Conservation (phyloP, 2,329 filamentous ascomycete genomes). For the Pestalotiopsis sp. region DNA sequence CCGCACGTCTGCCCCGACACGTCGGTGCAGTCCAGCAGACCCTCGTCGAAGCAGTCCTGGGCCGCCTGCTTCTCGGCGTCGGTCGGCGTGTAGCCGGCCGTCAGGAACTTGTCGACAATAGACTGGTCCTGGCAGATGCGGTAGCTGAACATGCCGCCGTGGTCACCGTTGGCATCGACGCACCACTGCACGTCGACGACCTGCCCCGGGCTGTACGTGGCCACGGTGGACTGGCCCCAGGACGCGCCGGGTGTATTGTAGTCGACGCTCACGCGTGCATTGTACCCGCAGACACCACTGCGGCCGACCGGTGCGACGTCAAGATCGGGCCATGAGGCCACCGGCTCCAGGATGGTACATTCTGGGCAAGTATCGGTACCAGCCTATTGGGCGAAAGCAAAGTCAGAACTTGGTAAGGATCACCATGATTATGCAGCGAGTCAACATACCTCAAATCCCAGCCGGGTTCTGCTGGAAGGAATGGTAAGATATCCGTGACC, state of each 20-base stretch:
- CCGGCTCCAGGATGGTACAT: slow-evolving; percentile 57
- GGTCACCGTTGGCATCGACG: slow-evolving; percentile 58
- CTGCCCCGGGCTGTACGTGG: slow-evolving; percentile 47
- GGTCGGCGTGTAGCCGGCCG: slow-evolving; percentile 49
- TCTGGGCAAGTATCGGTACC: slow-evolving; percentile 55
- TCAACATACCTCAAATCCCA: slow-evolving; percentile 43
- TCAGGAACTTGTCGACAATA: slow-evolving; percentile 53
- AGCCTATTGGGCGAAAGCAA: slow-evolving; percentile 32
- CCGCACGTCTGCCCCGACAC: slow-evolving; percentile 51
- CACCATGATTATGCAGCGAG: not conserved
- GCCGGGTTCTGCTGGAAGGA: slow-evolving; percentile 47
- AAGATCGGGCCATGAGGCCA: slow-evolving; percentile 51
- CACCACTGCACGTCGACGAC: slow-evolving; percentile 56
- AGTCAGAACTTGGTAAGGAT: not conserved
- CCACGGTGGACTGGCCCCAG: slow-evolving; percentile 48
- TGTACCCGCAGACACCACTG: slow-evolving; percentile 56
- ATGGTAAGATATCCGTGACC: slow-evolving; percentile 50
- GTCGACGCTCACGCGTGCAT: slow-evolving; percentile 54
- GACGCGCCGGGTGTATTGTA: slow-evolving; percentile 49
- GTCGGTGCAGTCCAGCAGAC: slow-evolving; percentile 50
- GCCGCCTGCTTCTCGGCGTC: slow-evolving; percentile 54
- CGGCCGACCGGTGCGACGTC: slow-evolving; percentile 49
- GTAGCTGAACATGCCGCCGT: slow-evolving; percentile 60
- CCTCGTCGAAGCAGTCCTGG: slow-evolving; percentile 53
- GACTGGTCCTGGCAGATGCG: slow-evolving; percentile 55